Conservation (phyloP, 441 rosid species). For the Arabidopsis lyrata region DNA sequence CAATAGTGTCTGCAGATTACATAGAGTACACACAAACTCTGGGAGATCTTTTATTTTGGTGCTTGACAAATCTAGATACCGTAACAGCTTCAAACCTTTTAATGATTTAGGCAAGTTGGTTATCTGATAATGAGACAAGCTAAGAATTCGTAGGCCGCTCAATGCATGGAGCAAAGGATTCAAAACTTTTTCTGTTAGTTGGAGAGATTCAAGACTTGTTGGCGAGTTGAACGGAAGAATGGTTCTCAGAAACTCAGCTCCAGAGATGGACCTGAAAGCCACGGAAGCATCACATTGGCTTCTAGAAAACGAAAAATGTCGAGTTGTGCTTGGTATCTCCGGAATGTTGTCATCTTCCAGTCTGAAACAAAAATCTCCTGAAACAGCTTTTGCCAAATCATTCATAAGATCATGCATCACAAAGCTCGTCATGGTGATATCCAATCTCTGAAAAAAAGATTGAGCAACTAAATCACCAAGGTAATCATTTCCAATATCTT, state of each 20-base stretch:
- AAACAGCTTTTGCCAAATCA: constrained; percentile 49
- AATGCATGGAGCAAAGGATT: constrained; percentile 35
- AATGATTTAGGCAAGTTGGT: constrained; percentile 43
- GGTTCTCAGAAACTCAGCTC: constrained; percentile 46
- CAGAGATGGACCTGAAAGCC: constrained; percentile 38
- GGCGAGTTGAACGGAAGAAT: constrained; percentile 44
- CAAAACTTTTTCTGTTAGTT: constrained; percentile 36
- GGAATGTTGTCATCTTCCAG: constrained; percentile 38
- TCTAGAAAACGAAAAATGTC: constrained; percentile 52
- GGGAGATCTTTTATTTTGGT: constrained; percentile 41
- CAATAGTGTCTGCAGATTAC: constrained; percentile 48
- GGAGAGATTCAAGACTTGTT: constrained; percentile 43
- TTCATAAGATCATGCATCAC: constrained; percentile 49
- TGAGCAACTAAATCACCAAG: constrained; percentile 33
- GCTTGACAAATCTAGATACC: constrained; percentile 50
- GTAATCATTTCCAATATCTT: constrained; percentile 44
- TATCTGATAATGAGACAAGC: constrained; percentile 44
- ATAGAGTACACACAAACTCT: constrained; percentile 44
- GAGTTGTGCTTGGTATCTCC: constrained; percentile 33
- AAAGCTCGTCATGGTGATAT: constrained; percentile 29
- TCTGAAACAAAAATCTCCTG: constrained; percentile 51
- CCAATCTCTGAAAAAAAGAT: constrained; percentile 38
- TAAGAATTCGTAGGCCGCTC: constrained; percentile 44
- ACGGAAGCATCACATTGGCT: constrained; percentile 37
- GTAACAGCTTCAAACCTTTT: constrained; percentile 44